Percentiles rank a stretch among this genome's conserved stretches.
phyloP scores from a whole-genome alignment of 345 rosid genomes.

The Populus deltoides region DNA sequence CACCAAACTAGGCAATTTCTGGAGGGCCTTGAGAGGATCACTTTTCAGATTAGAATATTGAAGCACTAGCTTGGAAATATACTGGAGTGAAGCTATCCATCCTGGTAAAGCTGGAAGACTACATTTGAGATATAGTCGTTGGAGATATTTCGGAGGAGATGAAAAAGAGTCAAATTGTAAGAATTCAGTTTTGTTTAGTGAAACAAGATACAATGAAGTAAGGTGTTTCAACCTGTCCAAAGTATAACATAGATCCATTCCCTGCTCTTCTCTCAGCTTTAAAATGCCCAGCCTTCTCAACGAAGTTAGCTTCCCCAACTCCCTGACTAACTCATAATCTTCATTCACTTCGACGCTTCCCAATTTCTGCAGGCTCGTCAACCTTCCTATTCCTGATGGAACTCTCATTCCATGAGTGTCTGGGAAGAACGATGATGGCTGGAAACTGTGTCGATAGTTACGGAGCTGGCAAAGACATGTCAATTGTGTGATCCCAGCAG shows the following conservation, averaged over 20 bases:
- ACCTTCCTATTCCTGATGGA: constrained; percentile 11
- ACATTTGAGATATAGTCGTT: background rate
- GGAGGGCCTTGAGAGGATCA: constrained; percentile 3
- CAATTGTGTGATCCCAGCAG: constrained; percentile 8
- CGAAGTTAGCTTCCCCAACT: constrained; percentile 12
- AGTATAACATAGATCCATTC: background rate
- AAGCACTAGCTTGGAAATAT: constrained; percentile 8
- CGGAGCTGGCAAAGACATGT: constrained; percentile 6
- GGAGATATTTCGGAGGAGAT: constrained; percentile 5
- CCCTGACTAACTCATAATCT: background rate
- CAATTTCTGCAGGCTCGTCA: constrained; percentile 3
- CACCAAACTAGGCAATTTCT: constrained; percentile 5
- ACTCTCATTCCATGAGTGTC: constrained; percentile 9
- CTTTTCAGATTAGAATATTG: constrained; percentile 5
- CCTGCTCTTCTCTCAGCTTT: background rate
- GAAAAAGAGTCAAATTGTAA: background rate
- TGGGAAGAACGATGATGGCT: background rate
- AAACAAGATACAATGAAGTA: background rate
- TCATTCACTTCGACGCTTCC: constrained; percentile 9
- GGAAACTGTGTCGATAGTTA: background rate
- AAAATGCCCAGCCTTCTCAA: constrained; percentile 12
- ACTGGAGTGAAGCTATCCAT: constrained; percentile 7
- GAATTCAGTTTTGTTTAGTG: background rate
- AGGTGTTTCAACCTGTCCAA: constrained; percentile 1
- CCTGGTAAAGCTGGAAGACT: background rate